Conservation (phyloP, 306 rosid genomes). For the Hippophae tibetana region DNA sequence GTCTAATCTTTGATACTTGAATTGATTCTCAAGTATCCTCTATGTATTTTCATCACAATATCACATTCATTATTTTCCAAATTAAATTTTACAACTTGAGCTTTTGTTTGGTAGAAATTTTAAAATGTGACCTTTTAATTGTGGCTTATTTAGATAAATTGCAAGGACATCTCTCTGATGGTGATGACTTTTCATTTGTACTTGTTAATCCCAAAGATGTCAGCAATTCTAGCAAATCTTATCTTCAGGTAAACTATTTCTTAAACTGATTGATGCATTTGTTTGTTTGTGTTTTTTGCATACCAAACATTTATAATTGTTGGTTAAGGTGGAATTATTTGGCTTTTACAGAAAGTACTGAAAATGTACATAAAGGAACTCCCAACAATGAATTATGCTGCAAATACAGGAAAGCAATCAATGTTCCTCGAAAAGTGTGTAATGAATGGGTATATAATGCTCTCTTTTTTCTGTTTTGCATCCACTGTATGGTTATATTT, state of each 20-base stretch:
- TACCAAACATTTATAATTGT: background rate
- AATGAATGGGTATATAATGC: conserved; percentile 53
- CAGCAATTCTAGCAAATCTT: conserved; percentile 29
- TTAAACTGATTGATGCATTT: background rate
- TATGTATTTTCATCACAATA: too few species aligned
- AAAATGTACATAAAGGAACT: conserved; percentile 61
- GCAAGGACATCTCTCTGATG: conserved; percentile 13
- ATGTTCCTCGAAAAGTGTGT: conserved; percentile 79
- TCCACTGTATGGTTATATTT: background rate
- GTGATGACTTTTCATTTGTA: conserved; percentile 21
- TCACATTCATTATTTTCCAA: background rate
- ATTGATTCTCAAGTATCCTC: too few species aligned
- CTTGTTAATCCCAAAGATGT: conserved; percentile 66
- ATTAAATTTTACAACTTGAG: background rate
- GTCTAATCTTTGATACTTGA: too few species aligned
- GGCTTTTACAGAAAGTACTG: conserved; percentile 53
- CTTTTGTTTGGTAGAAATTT: background rate
- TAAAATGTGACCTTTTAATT: conserved; percentile 8
- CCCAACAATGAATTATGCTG: conserved; percentile 84
- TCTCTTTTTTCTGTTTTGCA: conserved; percentile 1
- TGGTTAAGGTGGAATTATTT: background rate
- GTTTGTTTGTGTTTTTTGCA: background rate
- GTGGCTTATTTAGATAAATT: conserved; percentile 23
- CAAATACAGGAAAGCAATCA: conserved; percentile 79
- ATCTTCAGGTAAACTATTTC: conserved; percentile 49